These are phyloP conservation scores for Penicillium capsulatum DNA, from an alignment of 2,329 filamentous ascomycete genomes.

Conservation along the genomic window DNA sequence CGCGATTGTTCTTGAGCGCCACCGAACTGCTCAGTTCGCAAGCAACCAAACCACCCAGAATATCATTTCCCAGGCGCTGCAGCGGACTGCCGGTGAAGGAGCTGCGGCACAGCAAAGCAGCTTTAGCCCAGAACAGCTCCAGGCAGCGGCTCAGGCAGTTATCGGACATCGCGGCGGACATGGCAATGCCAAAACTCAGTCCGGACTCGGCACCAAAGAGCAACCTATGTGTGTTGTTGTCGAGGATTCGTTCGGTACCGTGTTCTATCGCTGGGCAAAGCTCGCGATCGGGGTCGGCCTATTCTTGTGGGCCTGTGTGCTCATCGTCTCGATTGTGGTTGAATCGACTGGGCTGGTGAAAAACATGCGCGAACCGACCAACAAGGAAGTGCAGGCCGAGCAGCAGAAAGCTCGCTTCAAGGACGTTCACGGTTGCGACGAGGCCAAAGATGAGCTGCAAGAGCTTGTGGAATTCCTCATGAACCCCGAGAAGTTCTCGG, in stretches of 20 bases:
- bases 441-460: slow-evolving; percentile 96
- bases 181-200: slow-evolving; percentile 47
- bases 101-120: slow-evolving; percentile 27
- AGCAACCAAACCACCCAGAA: slow-evolving; percentile 72
- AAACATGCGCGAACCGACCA: slow-evolving; percentile 66
- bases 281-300: slow-evolving; percentile 76
- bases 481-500: slow-evolving; percentile 88
- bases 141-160: slow-evolving; percentile 77
- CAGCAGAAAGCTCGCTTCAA: slow-evolving; percentile 86
- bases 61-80: slow-evolving; percentile 72
- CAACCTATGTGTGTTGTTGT: slow-evolving; percentile 94
- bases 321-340: slow-evolving; percentile 74
- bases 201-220: slow-evolving; percentile 67
- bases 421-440: slow-evolving; percentile 95
- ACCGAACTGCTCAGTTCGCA: slow-evolving; percentile 80
- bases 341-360: slow-evolving; percentile 76
- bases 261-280: slow-evolving; percentile 86
- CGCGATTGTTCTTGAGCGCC: slow-evolving; percentile 84
- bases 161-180: slow-evolving; percentile 64
- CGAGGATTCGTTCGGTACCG: slow-evolving; percentile 75
- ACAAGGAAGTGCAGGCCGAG: slow-evolving; percentile 85
- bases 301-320: slow-evolving; percentile 71
- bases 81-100: slow-evolving; percentile 51
- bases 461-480: slow-evolving; percentile 95
- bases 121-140: slow-evolving; percentile 60